These are phyloP conservation scores for Silene conica DNA, from an alignment of 148 eudicot genomes.

Conservation along the genomic window DNA sequence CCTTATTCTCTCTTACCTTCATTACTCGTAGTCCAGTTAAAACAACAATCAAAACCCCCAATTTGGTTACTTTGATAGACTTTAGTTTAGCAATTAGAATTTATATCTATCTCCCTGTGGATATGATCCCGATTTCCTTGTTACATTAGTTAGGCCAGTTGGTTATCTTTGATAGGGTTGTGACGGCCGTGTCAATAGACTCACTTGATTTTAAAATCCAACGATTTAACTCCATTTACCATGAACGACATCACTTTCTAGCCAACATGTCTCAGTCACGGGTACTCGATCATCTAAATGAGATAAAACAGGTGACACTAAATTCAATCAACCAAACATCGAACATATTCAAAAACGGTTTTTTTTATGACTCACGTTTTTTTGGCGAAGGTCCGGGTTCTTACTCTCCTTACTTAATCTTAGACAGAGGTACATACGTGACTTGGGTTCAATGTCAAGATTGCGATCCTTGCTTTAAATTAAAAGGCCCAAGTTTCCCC, in stretches of 20 bases:
- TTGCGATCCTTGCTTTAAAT: background rate
- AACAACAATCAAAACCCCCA: no score
- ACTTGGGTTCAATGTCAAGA: constrained; percentile 9
- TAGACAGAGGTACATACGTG: background rate
- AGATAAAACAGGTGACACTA: background rate
- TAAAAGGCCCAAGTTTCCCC: background rate
- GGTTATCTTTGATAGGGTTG: no score
- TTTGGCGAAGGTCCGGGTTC: background rate
- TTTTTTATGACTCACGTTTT: background rate
- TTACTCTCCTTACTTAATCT: background rate
- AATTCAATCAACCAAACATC: background rate
- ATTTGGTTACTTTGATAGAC: no score
- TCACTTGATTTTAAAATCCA: constrained; percentile 8
- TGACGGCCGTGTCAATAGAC: no score
- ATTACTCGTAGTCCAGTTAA: no score
- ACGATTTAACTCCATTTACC: background rate
- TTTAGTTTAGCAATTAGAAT: no score
- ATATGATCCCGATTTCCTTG: no score
- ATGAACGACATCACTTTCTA: constrained; percentile 6
- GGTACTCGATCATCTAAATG: background rate
- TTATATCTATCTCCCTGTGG: no score
- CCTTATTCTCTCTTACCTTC: no score
- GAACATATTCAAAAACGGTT: background rate
- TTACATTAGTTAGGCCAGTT: no score
- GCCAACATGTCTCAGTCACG: constrained; percentile 19